These are phyloP conservation scores for Aspergillus aculeatus DNA, from an alignment of 2,329 filamentous ascomycete species.

Conservation along the genomic window DNA sequence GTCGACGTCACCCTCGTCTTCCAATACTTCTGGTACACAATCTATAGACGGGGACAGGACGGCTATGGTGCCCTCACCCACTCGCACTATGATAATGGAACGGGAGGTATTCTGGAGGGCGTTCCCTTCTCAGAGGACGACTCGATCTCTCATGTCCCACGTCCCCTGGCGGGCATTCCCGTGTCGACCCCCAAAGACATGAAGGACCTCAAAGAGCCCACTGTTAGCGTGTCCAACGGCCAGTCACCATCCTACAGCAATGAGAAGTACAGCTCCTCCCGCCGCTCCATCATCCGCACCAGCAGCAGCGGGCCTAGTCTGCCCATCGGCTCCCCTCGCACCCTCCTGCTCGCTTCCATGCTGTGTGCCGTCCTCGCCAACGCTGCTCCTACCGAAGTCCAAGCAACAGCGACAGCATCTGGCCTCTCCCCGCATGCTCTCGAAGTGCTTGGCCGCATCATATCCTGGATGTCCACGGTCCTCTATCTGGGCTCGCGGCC, in stretches of 20 bases:
- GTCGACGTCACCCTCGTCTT: conserved; percentile 62
- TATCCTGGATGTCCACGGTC: conserved; percentile 57
- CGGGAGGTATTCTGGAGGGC: conserved; percentile 36
- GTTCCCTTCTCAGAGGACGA: conserved; percentile 36
- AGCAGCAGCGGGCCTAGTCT: conserved; percentile 27
- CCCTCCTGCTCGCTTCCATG: conserved; percentile 46
- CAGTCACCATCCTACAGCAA: conserved; percentile 33
- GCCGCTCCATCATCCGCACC: conserved; percentile 28
- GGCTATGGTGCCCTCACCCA: conserved; percentile 29
- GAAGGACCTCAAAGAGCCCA: conserved; percentile 25
- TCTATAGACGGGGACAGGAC: conserved; percentile 51
- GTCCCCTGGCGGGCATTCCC: conserved; percentile 14
- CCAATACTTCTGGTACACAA: conserved; percentile 67
- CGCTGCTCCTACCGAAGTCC: conserved; percentile 36
- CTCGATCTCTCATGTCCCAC: conserved; percentile 19
- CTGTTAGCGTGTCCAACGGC: conserved; percentile 18
- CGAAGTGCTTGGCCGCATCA: conserved; percentile 50
- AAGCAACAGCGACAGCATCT: conserved; percentile 11
- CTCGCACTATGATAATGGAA: conserved; percentile 28
- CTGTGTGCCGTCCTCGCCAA: conserved; percentile 46
- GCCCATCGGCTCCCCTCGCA: conserved; percentile 42
- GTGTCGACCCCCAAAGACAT: conserved; percentile 31
- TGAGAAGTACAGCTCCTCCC: conserved; percentile 34
- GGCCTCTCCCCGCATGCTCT: conserved; percentile 29
- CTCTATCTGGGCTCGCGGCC: conserved; percentile 60